Evolutionary conservation across 202 grass and related monocot genomes (phyloP).

Genomic region (Saccharum hybrid): DNA sequence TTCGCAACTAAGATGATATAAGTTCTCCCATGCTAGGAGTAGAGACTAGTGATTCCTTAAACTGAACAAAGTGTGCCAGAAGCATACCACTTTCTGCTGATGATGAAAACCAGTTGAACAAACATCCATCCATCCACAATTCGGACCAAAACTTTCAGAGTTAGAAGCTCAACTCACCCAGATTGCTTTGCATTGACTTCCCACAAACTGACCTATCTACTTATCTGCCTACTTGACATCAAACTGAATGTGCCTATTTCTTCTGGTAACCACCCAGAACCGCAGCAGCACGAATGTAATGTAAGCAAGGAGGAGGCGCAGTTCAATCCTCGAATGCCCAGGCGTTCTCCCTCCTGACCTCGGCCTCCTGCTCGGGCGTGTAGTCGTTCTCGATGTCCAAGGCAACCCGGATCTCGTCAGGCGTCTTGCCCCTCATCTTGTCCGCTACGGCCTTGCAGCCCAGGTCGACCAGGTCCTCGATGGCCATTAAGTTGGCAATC

Average conservation of each 20-base stretch:
- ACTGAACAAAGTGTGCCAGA: slow-evolving; percentile 1
- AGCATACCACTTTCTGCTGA: not conserved
- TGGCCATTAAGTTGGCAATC: slow-evolving; percentile 53
- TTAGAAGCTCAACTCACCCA: not conserved
- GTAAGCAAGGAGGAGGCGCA: not conserved
- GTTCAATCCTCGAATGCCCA: slow-evolving; percentile 57
- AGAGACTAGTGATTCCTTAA: not conserved
- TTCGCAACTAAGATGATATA: not conserved
- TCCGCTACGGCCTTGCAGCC: slow-evolving; percentile 35
- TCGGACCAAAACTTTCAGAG: slow-evolving; percentile 22
- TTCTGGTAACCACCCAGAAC: not conserved
- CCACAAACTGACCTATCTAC: not conserved
- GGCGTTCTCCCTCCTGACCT: slow-evolving; percentile 42
- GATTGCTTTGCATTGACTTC: not conserved
- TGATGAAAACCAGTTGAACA: slow-evolving; percentile 7
- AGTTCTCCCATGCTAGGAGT: not conserved
- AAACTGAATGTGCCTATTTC: slow-evolving; percentile 6
- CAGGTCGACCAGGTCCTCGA: slow-evolving; percentile 50
- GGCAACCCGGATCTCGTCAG: slow-evolving; percentile 39
- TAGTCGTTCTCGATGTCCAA: slow-evolving; percentile 62
- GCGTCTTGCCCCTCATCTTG: slow-evolving; percentile 55
- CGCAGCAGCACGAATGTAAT: not conserved
- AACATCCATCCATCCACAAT: slow-evolving; percentile 21
- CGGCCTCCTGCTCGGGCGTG: slow-evolving; percentile 52
- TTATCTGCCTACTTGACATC: slow-evolving; percentile 19